phyloP scores from a whole-genome alignment of 2,329 filamentous ascomycete species.

The Hypoxylon sp. region DNA sequence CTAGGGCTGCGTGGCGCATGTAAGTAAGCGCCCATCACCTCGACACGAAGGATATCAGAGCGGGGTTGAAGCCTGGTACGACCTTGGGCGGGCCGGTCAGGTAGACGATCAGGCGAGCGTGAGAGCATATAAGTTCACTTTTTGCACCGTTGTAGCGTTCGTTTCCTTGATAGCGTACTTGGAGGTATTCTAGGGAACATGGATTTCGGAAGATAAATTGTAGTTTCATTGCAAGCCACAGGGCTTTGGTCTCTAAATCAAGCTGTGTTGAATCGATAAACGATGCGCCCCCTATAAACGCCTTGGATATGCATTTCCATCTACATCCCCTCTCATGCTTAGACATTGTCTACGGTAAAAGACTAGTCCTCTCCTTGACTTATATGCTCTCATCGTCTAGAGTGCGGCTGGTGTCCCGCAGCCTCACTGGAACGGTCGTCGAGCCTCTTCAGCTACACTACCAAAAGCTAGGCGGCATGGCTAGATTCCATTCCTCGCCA shows the following conservation, averaged over 20 bases:
- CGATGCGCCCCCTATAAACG: constrained; percentile 18
- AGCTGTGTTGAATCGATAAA: constrained; percentile 16
- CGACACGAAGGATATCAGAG: constrained; percentile 2
- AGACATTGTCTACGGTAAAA: not conserved
- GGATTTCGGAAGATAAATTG: not conserved
- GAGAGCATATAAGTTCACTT: constrained; percentile 3
- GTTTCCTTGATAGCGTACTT: not conserved
- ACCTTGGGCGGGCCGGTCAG: constrained; percentile 5
- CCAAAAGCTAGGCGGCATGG: not conserved
- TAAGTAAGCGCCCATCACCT: constrained; percentile 15
- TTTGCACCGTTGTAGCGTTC: not conserved
- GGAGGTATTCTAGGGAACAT: not conserved
- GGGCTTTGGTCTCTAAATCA: constrained; percentile 1
- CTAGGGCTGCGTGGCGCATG: constrained; percentile 16
- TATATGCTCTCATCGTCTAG: not conserved
- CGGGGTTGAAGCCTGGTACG: constrained; percentile 16
- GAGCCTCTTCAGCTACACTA: not conserved
- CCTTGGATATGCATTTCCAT: constrained; percentile 37
- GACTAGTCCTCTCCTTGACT: not conserved
- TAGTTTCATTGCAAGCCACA: constrained; percentile 10
- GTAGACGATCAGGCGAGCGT: not conserved
- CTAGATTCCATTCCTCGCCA: not conserved
- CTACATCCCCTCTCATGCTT: constrained; percentile 14
- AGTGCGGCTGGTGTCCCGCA: not conserved
- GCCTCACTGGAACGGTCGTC: not conserved